Conservation (phyloP, 371 early-diverging fungal genomes). For the Circinella minor region DNA sequence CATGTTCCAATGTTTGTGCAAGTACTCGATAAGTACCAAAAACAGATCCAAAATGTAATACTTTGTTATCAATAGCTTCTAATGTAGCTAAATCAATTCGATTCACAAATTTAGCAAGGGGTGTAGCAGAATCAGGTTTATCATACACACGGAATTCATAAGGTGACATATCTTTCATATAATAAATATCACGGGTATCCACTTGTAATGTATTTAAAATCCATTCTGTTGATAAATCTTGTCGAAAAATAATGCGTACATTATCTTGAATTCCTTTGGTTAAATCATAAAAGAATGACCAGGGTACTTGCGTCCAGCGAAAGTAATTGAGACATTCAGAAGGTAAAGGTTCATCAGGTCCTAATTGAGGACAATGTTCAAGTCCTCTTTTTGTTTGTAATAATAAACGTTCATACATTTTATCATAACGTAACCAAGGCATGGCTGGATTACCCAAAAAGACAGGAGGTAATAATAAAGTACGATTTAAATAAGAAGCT, state of each 20-base stretch:
- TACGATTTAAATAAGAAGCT: conserved; percentile 61
- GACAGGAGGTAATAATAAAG: conserved; percentile 59
- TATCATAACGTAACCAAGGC: conserved; percentile 57
- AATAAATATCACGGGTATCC: conserved; percentile 38
- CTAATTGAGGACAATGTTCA: conserved; percentile 52
- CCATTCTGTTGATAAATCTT: conserved; percentile 50
- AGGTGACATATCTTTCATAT: conserved; percentile 54
- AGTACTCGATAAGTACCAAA: conserved; percentile 60
- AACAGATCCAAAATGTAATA: conserved; percentile 64
- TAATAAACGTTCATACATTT: conserved; percentile 57
- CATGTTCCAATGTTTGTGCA: conserved; percentile 47
- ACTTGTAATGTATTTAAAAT: conserved; percentile 29
- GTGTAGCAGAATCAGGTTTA: conserved; percentile 47
- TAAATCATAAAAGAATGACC: conserved; percentile 65
- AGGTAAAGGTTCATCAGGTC: conserved; percentile 46
- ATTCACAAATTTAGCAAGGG: conserved; percentile 48
- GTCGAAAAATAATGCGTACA: conserved; percentile 39
- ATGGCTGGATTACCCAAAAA: conserved; percentile 63
- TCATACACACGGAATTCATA: conserved; percentile 61
- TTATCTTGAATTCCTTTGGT: conserved; percentile 29
- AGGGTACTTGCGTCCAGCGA: conserved; percentile 61
- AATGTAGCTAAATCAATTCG: conserved; percentile 46
- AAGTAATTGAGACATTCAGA: conserved; percentile 62
- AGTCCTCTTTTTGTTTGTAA: conserved; percentile 63
- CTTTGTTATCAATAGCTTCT: conserved; percentile 37